Evolutionary conservation across 225 moss, liverwort and hornwort genomes (phyloP), one percentile per base, ranked within the genome.

Genomic region (Asterella californica): DNA sequence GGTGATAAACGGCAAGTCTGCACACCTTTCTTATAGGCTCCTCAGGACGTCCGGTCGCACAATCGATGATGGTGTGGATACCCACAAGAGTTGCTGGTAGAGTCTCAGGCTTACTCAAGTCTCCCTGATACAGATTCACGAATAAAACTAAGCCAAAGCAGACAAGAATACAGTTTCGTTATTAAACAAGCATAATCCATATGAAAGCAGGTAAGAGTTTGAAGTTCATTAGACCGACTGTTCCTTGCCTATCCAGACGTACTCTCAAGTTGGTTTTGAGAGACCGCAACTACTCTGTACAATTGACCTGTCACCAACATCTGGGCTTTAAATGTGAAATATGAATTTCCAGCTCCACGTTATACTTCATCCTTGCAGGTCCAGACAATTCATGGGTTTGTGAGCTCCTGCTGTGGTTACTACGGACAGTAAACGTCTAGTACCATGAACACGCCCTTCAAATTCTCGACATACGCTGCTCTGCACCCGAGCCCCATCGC

Each of bases 41-140:
- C 80, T 95, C 95, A 27, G 95, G 95, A 64, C 93, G 86, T 70
- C 95, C 95, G 0, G 95, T 93, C 34, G 93, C 93, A 81, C 95
- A 95, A 75, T 95, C 95, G 72, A 95, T 91, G 61, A 95, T 80
- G 15, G 95, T 95, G 80, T 95, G 95, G 52, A 95, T 90, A 42
- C 95, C 95, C 38, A 95, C 93, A 15, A 95, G 91, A 2, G 93
- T 89, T 63, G 93, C 91, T 38, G 95, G 95, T 32, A 93, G 77
- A 30, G 93, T 93, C 89, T 95, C 93, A 15, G 95, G 91, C 72
- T 89, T 95, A 82, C 82, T 95, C 81, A 95, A 84, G 64, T 95
- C 95, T 25, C 93, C 95, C 93, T 94, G 50, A 50, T 24, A 70
- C 0, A 70, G 19, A 19, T 6, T 52, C 52, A 50, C 69, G 10